Conservation (phyloP, 805 yeast genomes). For the Pichia nanzhaoensis region DNA sequence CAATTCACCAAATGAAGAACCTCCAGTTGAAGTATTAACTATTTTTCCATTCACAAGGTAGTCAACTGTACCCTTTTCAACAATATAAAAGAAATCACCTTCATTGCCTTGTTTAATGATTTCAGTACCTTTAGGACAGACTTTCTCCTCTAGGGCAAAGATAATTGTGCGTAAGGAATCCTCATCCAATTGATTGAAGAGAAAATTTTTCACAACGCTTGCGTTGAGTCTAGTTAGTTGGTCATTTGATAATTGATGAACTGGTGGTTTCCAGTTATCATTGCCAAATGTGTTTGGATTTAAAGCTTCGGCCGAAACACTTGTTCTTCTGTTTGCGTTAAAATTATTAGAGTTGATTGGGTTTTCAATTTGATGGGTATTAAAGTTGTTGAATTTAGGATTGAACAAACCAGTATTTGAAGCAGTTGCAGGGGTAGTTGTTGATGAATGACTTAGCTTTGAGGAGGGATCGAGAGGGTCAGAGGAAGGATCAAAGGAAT, state of each 20-base stretch:
- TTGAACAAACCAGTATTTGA: not conserved
- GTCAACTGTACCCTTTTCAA: constrained; percentile 80
- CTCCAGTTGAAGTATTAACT: constrained; percentile 73
- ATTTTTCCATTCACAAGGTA: constrained; percentile 64
- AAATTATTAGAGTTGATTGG: constrained; percentile 5
- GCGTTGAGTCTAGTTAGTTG: constrained; percentile 64
- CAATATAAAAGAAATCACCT: constrained; percentile 86
- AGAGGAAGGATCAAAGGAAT: constrained; percentile 10
- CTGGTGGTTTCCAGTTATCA: constrained; percentile 70
- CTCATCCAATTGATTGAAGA: constrained; percentile 77
- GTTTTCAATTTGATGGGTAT: constrained; percentile 38
- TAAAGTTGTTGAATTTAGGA: constrained; percentile 22
- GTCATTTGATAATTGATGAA: constrained; percentile 50
- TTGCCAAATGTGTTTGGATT: constrained; percentile 64
- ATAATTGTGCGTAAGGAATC: constrained; percentile 73
- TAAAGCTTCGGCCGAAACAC: constrained; percentile 84
- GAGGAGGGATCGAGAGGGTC: constrained; percentile 9
- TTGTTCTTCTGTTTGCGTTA: constrained; percentile 78
- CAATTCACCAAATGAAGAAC: constrained; percentile 91
- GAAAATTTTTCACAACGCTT: constrained; percentile 72
- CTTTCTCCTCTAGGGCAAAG: constrained; percentile 74
- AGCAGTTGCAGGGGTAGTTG: not conserved
- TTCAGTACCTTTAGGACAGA: constrained; percentile 48
- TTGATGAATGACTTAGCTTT: not conserved
- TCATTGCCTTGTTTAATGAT: constrained; percentile 89